Base-by-base conservation (phyloP, 1,139 yeast genomes). In the Pichia sp. region DNA sequence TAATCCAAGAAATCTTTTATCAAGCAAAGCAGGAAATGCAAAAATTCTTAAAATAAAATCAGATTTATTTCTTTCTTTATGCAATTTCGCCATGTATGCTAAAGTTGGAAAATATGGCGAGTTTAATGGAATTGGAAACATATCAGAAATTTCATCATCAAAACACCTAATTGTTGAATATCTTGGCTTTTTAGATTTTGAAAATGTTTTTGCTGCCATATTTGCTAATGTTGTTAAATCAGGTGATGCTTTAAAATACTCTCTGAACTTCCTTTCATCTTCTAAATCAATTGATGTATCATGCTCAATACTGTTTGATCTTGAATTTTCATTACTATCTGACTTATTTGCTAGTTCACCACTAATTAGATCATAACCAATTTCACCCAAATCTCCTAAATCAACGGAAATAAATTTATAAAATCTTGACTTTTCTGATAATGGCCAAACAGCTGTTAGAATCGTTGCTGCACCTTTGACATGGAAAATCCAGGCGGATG, bases 401-500 rank as follows among this genome's bases (percentile, higher is more conserved):
- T 86, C 93, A 18, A 87, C 89, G n/a, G 88, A 80, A 30, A 85
- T 85, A 60, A 86, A 81, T 66, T 84, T 83, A 67, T 83, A 81
- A 66, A 85, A 85, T 49, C 89, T 69, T 16, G 89, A 84, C 9
- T 83, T 76, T 58, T 87, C 91, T 18, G 95, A 88, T 51, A 90
- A 73, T 4, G 96, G 96, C 87, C 97, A 90, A 18, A 90, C 96
- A 0, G 97, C 96, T 1, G 96, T 87, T 53, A 91, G 73, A 47
- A 91, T 91, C 0, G 97, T 91, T 5, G 96, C 96, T 0, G 97
- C 96, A 27, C 97, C 98, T 62, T 95, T 87, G 16, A 91, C 97
- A 65, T 91, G 97, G 73, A 89, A 93, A 53, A 91, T 84, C 98
- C 98, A 91, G 0, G 97, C 96, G 9, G 93, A 84, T 1, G 97